Base-by-base conservation (phyloP, 2,329 filamentous ascomycete species). In the Ascochyta lentis region DNA sequence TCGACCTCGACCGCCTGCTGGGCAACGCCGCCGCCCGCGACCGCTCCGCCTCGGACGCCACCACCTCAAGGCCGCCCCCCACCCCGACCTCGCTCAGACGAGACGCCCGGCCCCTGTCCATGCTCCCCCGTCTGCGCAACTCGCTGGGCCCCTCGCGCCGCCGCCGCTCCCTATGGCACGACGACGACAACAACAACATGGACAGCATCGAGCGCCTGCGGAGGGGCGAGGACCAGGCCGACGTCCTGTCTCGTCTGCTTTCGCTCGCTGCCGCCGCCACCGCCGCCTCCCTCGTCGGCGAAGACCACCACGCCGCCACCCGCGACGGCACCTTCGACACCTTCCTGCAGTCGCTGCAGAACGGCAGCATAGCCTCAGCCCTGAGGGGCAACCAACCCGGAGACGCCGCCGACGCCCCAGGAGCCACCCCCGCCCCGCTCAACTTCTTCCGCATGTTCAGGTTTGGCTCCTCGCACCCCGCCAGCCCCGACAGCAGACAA, bases 381-480 rank as follows among this genome's bases (percentile, higher is more conserved):
- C 79, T 86, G 61, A 70, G 83, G 35, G 72, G 73, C 38, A 77
- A 74, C 46, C 69, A 72, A 24, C 73, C 71, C n/a, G 76, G 76
- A 56, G 77, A 77, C 29, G 77, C 70, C 46, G 58, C 68, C 22
- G 62, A 76, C 41, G 67, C 71, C 6, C 54, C 67, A 26, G 78
- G 78, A 31, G 66, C 62, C 34, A 77, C 78, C 29, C 74, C 81
- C 8, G 79, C 83, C 10, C 84, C 86, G 4, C 78, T 89, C 56
- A 89, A 89, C 69, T 89, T 89, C 70, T 83, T 89, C 72, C 79
- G 87, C 53, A 88, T 89, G 73, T 89, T 89, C 71, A 79, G 87
- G 42, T 89, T 89, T 72, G 84, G 84, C 43, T 83, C 86, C 49
- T 79, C 81, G 8, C 68, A 58, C 42, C 58, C 60, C 29, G 64